These are phyloP conservation scores for Clonostachys rosea DNA, from an alignment of 2,329 filamentous ascomycete genomes.

Conservation along the genomic window DNA sequence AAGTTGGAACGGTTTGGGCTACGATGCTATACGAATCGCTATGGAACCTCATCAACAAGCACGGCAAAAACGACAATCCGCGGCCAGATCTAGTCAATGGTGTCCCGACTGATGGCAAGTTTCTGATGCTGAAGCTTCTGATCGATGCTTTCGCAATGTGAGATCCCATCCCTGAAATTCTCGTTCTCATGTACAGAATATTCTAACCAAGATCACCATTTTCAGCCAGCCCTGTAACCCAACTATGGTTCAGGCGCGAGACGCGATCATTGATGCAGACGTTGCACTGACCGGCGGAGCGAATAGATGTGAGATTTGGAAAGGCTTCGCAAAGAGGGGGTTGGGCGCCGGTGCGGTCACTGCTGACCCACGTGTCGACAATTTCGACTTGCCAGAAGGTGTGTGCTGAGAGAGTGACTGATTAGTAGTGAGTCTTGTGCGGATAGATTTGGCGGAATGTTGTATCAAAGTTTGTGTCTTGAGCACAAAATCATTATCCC, in stretches of 20 bases:
- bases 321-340: conserved; percentile 43
- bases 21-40: conserved; percentile 49
- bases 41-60: conserved; percentile 53
- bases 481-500: too few relatives aligned
- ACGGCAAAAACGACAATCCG: conserved; percentile 40
- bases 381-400: conserved; percentile 1
- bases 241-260: conserved; percentile 38
- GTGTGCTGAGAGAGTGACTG: not conserved
- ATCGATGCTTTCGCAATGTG: conserved; percentile 1
- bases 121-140: conserved; percentile 46
- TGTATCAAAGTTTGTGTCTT: too few relatives aligned
- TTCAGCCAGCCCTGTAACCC: conserved; percentile 41
- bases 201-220: not conserved
- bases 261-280: conserved; percentile 46
- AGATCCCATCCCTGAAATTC: not conserved
- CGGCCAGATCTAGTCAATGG: conserved; percentile 35
- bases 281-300: conserved; percentile 36
- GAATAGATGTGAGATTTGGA: conserved; percentile 44
- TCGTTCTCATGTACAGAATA: too few relatives aligned
- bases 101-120: conserved; percentile 49
- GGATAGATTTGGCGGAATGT: too few relatives aligned
- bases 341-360: conserved; percentile 28
- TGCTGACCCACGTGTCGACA: conserved; percentile 1
- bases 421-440: too few relatives aligned
- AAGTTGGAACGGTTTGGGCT: conserved; percentile 47